phyloP scores from a whole-genome alignment of 2,329 filamentous ascomycete genomes.

The Xenoacremonium recifei region DNA sequence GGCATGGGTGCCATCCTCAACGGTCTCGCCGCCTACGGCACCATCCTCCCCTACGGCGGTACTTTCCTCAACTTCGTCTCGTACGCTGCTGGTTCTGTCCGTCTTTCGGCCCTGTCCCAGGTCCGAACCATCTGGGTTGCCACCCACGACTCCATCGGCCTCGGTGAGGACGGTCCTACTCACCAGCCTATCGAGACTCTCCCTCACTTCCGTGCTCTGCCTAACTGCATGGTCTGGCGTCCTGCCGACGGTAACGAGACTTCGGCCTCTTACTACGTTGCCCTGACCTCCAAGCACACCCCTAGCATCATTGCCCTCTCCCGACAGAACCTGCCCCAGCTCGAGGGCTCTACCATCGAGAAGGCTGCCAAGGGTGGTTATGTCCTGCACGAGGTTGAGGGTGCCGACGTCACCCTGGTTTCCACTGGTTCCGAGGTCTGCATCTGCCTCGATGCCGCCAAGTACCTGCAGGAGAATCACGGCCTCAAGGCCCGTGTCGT shows the following conservation, averaged over 20 bases:
- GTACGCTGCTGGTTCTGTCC: conserved; percentile 92
- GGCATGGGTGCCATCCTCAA: conserved; percentile 92
- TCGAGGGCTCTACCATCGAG: conserved; percentile 90
- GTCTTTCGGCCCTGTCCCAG: conserved; percentile 88
- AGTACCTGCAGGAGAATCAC: conserved; percentile 86
- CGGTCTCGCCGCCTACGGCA: conserved; percentile 93
- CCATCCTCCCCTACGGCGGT: conserved; percentile 87
- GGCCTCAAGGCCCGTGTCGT: conserved; percentile 86
- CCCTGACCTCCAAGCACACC: conserved; percentile 83
- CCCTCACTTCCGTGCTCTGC: conserved; percentile 95
- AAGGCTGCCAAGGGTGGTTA: conserved; percentile 94
- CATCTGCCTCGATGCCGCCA: conserved; percentile 89
- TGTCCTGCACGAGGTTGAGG: conserved; percentile 79
- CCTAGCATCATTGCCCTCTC: conserved; percentile 93
- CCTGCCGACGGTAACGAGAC: conserved; percentile 98
- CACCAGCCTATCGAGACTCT: conserved; percentile 99
- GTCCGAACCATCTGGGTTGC: conserved; percentile 92
- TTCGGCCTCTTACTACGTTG: conserved; percentile 94
- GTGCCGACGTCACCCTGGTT: conserved; percentile 83
- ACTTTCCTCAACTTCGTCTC: conserved; percentile 99
- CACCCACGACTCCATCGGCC: conserved; percentile 98
- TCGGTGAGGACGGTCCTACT: conserved; percentile 96
- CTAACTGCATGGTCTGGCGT: conserved; percentile 99
- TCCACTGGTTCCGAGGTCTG: conserved; percentile 95
- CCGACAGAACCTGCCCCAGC: conserved; percentile 96